Conservation (phyloP, 2,329 filamentous ascomycete species). For the Hansfordia pulvinata region DNA sequence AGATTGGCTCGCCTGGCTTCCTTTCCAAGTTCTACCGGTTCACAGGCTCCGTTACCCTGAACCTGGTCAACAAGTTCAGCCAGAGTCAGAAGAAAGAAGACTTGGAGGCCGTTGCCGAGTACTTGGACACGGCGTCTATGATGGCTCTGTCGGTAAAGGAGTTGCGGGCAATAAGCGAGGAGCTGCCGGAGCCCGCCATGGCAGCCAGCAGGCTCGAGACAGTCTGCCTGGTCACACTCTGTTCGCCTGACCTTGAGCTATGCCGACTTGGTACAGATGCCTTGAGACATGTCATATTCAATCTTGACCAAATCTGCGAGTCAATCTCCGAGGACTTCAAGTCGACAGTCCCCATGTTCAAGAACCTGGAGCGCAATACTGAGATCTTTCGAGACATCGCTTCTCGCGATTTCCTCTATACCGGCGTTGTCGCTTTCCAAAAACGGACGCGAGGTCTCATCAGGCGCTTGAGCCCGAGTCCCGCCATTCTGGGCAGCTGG, state of each 20-base stretch:
- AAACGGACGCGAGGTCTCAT: conserved; percentile 48
- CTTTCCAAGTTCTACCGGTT: no score
- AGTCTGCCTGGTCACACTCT: conserved; percentile 47
- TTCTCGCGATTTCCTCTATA: conserved; percentile 51
- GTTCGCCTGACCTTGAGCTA: conserved; percentile 50
- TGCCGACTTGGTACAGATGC: conserved; percentile 52
- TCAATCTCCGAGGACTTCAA: conserved; percentile 34
- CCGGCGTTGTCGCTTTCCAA: conserved; percentile 56
- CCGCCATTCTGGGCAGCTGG: conserved; percentile 57
- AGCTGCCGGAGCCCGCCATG: conserved; percentile 37
- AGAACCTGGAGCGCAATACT: conserved; percentile 46
- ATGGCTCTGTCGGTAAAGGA: conserved; percentile 33
- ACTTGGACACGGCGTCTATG: no score
- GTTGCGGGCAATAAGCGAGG: conserved; percentile 36
- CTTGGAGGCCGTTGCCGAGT: no score
- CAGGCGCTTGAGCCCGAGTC: conserved; percentile 46
- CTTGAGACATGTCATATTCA: no score
- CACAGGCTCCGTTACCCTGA: no score
- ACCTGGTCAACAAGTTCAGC: no score
- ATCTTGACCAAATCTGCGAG: conserved; percentile 37
- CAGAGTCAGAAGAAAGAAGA: no score
- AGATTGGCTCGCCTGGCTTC: no score
- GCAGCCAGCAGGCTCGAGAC: conserved; percentile 46
- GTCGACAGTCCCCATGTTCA: conserved; percentile 35
- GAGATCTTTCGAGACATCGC: conserved; percentile 49